A percentile compares a stretch with the other conserved stretches of the same genome.
phyloP scores from a whole-genome alignment of 805 yeast species.

The Ogataea zsoltii region DNA sequence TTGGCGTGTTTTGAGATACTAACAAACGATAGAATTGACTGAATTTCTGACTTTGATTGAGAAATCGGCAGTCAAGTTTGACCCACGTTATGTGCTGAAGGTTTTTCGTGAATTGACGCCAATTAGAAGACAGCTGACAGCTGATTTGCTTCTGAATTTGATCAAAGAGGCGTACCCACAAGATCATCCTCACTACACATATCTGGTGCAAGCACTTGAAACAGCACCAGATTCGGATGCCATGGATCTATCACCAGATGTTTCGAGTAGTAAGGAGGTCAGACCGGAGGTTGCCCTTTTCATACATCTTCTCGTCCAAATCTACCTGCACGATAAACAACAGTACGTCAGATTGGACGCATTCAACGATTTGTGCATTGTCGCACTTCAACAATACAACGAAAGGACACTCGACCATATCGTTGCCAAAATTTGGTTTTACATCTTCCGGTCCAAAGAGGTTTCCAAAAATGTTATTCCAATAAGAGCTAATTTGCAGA shows the following conservation, averaged over 20 bases:
- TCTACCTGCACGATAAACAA: slow-evolving; percentile 67
- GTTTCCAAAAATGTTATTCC: slow-evolving; percentile 49
- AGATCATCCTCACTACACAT: slow-evolving; percentile 41
- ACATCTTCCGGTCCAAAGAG: slow-evolving; percentile 78
- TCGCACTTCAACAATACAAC: slow-evolving; percentile 63
- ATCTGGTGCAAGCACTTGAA: slow-evolving; percentile 39
- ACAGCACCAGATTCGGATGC: slow-evolving; percentile 35
- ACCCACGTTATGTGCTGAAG: slow-evolving; percentile 83
- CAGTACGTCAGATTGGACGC: slow-evolving; percentile 49
- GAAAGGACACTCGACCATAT: slow-evolving; percentile 83
- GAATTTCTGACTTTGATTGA: slow-evolving; percentile 28
- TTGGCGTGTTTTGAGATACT: slow-evolving; percentile 1
- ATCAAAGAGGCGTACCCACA: slow-evolving; percentile 58
- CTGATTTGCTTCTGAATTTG: slow-evolving; percentile 53
- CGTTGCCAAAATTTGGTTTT: slow-evolving; percentile 92
- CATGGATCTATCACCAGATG: slow-evolving; percentile 35
- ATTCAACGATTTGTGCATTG: slow-evolving; percentile 54
- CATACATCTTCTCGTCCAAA: slow-evolving; percentile 74
- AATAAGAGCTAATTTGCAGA: slow-evolving; percentile 70
- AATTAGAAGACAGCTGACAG: slow-evolving; percentile 64
- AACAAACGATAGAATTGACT: slow-evolving; percentile 17
- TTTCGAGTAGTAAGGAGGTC: slow-evolving; percentile 37
- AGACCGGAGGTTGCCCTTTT: slow-evolving; percentile 82
- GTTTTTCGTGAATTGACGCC: slow-evolving; percentile 81
- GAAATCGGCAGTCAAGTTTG: slow-evolving; percentile 54